Conservation (phyloP, 2,329 filamentous ascomycete genomes). For the Alternaria sp. region DNA sequence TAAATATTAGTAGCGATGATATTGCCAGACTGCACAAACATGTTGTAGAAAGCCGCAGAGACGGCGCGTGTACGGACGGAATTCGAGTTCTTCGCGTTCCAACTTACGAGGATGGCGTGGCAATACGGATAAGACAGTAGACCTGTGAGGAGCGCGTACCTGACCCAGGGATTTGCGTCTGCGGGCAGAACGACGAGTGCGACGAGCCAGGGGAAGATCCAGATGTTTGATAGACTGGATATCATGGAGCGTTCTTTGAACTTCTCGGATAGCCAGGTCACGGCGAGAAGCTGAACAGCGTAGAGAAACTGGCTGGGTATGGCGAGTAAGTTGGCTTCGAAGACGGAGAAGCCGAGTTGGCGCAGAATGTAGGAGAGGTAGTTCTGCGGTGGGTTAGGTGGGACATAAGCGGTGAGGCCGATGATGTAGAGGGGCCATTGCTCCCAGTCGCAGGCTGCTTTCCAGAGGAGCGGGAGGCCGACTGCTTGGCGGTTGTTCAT, state of each 20-base stretch:
- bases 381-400: conserved; percentile 21
- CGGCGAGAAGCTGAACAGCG: conserved; percentile 51
- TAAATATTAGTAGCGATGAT: conserved; percentile 58
- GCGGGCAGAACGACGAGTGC: conserved; percentile 57
- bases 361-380: conserved; percentile 64
- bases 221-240: conserved; percentile 60
- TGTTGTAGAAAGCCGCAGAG: conserved; percentile 50
- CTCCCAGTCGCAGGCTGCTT: conserved; percentile 37
- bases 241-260: conserved; percentile 57
- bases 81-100: conserved; percentile 49
- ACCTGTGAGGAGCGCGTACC: conserved; percentile 58
- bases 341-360: conserved; percentile 65
- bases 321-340: conserved; percentile 67
- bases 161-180: conserved; percentile 56
- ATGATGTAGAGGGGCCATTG: conserved; percentile 44
- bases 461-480: conserved; percentile 23
- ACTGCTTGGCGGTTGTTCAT: conserved; percentile 54
- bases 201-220: conserved; percentile 66
- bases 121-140: conserved; percentile 63
- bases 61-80: conserved; percentile 50
- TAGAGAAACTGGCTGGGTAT: conserved; percentile 56
- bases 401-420: conserved; percentile 53
- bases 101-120: conserved; percentile 51
- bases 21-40: conserved; percentile 56
- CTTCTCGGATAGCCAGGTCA: conserved; percentile 56